Percentiles rank a stretch among this genome's conserved stretches.
Conservation (phyloP, 768 basidiomycete species). For the Mrakia gelida region DNA sequence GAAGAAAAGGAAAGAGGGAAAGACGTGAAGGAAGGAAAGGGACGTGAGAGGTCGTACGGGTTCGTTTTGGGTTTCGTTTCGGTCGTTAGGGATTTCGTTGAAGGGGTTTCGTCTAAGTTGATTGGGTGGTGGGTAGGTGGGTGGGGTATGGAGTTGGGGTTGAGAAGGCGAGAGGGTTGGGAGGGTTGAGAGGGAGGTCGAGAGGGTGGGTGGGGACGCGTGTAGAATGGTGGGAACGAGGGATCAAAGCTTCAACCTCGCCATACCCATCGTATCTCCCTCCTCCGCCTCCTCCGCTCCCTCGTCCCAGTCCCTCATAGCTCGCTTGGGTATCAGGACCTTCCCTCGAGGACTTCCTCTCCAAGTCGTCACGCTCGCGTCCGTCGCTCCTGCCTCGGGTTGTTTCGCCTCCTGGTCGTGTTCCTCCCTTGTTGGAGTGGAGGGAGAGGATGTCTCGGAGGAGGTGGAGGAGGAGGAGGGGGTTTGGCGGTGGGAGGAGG, state of each 20-base stretch:
- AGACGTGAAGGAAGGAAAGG: too few relatives aligned
- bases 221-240: background rate
- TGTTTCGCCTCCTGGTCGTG: background rate
- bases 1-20: too few relatives aligned
- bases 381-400: background rate
- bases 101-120: too few relatives aligned
- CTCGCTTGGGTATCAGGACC: slow-evolving; percentile 1
- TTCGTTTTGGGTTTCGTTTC: too few relatives aligned
- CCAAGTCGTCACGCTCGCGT: background rate
- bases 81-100: too few relatives aligned
- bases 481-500: background rate
- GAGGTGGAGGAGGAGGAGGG: slow-evolving; percentile 3
- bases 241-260: background rate
- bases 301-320: slow-evolving; percentile 1
- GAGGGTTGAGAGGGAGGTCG: background rate
- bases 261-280: background rate
- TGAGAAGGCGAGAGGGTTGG: too few relatives aligned
- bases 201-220: background rate
- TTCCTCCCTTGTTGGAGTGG: background rate
- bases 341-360: slow-evolving; percentile 8
- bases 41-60: too few relatives aligned
- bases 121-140: too few relatives aligned
- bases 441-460: background rate
- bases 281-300: background rate
- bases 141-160: too few relatives aligned